Evolutionary conservation across 208 protist species (phyloP), one percentile per base, ranked within the genome.

Genomic region (Leishmania turanica): DNA sequence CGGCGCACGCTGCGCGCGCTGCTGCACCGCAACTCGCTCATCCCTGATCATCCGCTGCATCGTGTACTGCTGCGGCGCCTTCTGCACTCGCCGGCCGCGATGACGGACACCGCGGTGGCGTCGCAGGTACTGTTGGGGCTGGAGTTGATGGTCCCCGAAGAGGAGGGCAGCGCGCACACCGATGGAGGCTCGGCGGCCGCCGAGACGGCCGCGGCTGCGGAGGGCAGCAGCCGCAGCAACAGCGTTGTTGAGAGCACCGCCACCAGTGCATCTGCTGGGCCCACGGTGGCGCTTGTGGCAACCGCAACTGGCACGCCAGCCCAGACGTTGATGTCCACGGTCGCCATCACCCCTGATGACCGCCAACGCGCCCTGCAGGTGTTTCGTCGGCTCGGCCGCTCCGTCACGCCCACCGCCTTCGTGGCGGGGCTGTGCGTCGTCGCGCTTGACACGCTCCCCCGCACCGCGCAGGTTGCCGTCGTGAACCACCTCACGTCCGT

Each of bases 401-500:
- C 77, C 47, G 80, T 96, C n/a, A 82, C 77, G 13, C 70, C 90
- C 15, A 86, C 87, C 47, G 85, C 89, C 60, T 97, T 95, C 77
- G 83, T 92, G n/a, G 90, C 91, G 0, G 93, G 86, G n/a, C 76
- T 97, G 75, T 90, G 85, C 64, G 88, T 82, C 5, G 70, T 80
- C 8, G 87, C 87, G 19, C 84, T 97, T 17, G 62, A 79, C 27
- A 56, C 85, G 74, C 88, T 97, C 1, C 88, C 93, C 3, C 82
- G 77, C 58, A 45, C 75, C 17, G 62, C 86, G 74, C 90, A 95
- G 87, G 70, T 85, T n/a, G 71, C 77, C 4, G 69, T 97, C 5
- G 77, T 97, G 60, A 83, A 90, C 40, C 89, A 97, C 83, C 87
- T 95, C 79, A 91, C 91, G n/a, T 78, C 88, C 42, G 82, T 93